Conservation (phyloP, 208 protist species). For the Acanthamoeba triangularis region DNA sequence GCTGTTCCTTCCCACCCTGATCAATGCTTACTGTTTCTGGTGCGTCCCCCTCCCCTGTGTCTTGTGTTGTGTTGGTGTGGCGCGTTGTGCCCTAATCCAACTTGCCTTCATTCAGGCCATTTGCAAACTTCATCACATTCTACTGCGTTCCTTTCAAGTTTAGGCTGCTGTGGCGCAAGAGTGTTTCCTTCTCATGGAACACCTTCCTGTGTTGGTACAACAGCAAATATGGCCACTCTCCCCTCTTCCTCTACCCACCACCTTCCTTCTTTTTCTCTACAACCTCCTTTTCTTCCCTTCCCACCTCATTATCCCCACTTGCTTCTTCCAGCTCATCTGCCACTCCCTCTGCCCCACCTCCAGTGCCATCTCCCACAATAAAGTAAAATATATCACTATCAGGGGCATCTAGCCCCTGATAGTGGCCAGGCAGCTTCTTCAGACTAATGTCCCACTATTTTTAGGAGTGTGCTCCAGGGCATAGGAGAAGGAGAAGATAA, state of each 20-base stretch:
- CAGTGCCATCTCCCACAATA: not conserved
- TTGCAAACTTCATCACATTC: not conserved
- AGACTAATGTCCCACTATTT: too few relatives aligned
- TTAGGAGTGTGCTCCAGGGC: too few relatives aligned
- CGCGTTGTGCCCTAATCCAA: not conserved
- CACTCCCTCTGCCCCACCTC: not conserved
- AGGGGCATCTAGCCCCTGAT: too few relatives aligned
- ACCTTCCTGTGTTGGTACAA: not conserved
- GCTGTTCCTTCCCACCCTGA: not conserved
- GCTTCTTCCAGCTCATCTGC: not conserved
- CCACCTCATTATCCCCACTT: not conserved
- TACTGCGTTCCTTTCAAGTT: not conserved
- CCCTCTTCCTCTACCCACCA: not conserved
- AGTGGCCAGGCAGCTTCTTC: too few relatives aligned
- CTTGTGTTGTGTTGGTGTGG: not conserved
- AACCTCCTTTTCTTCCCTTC: not conserved
- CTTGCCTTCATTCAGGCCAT: not conserved
- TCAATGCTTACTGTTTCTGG: not conserved
- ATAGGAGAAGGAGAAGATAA: too few relatives aligned
- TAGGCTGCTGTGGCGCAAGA: not conserved
- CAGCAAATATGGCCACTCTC: not conserved
- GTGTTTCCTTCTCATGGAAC: not conserved
- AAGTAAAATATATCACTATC: too few relatives aligned
- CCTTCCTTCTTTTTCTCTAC: not conserved
- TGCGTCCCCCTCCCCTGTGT: not conserved